Evolutionary conservation across 2,329 filamentous ascomycete species (phyloP), one percentile per base, ranked within the genome.

Genomic region (Trichoderma afroharzianum): DNA sequence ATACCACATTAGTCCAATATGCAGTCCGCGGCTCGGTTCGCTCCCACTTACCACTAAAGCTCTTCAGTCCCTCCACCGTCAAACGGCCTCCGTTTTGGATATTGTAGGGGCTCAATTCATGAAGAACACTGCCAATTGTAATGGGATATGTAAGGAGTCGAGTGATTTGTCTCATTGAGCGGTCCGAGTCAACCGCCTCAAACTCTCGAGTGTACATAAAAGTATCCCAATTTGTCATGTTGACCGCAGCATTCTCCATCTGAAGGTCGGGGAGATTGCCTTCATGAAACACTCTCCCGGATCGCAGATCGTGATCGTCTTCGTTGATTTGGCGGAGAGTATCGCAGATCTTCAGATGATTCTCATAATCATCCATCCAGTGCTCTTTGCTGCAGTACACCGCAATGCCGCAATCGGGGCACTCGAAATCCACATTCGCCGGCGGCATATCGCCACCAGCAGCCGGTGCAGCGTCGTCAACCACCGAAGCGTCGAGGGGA

Each of bases 141-240:
- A 96, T 84, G 1, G 96, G 96, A 80, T 99, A 99, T 21, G 97
- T 99, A 76, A 99, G 85, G 75, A 99, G 87, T 75, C 94, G 90
- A 2, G 96, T 99, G 30, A 94, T 95, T 82, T 99, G 97, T 72
- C 96, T 88, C 90, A 99, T 92, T 77, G 91, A 92, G 72, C 95
- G 89, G 79, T 97, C 95, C 73, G 94, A 90, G 80, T 99, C 94
- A 79, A 99, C 91, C 6, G 97, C 97, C 75, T 92, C 88, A 77
- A 96, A 98, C 77, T 97, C 92, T 77, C 96, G 88, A 3, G 94
- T 97, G 80, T 97, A 99, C 78, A 99, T 85, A 76, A 97, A 93
- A 0, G 96, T 98, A 81, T 99, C 96, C 96, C 96, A 99, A 81
- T 97, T 99, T 57, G 92, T 97, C 92, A 99, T 95, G 82, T 99